phyloP scores from a whole-genome alignment of 768 basidiomycete species.

The Lentinula aciculospora region DNA sequence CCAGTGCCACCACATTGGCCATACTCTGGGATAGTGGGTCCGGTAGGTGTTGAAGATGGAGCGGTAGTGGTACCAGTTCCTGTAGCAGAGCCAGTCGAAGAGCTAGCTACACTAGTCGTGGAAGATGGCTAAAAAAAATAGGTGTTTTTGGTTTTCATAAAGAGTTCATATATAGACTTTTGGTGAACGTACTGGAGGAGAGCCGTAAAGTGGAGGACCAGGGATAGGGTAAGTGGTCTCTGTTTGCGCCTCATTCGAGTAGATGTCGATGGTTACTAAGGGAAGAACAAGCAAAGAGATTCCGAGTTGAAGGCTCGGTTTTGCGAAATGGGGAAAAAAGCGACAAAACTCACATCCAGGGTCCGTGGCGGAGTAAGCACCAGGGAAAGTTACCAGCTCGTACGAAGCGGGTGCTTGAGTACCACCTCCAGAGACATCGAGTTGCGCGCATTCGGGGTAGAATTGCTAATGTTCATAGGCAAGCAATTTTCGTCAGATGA shows the following conservation, averaged over 20 bases:
- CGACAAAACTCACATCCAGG: constrained; percentile 35
- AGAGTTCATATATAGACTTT: not conserved
- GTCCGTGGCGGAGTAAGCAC: constrained; percentile 36
- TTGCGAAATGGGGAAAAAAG: too few relatives aligned
- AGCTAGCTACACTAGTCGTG: not conserved
- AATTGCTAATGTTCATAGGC: constrained; percentile 43
- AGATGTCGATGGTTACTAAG: constrained; percentile 22
- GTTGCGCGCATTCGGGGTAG: constrained; percentile 57
- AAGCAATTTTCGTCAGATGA: constrained; percentile 7
- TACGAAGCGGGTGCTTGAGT: constrained; percentile 30
- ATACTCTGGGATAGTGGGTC: not conserved
- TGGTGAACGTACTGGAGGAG: not conserved
- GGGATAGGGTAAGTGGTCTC: constrained; percentile 37
- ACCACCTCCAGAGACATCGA: constrained; percentile 36
- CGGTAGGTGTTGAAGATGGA: not conserved
- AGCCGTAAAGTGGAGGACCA: constrained; percentile 30
- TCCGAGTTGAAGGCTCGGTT: too few relatives aligned
- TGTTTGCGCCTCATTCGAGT: constrained; percentile 32
- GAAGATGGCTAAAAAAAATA: not conserved
- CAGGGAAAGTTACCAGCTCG: constrained; percentile 44
- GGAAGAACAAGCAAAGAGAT: too few relatives aligned
- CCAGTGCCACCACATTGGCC: constrained; percentile 6
- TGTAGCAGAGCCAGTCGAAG: not conserved
- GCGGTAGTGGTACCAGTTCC: not conserved
- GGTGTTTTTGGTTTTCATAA: too few relatives aligned